Conservation (phyloP, 257 asterid species). For the Penstemon barbatus region DNA sequence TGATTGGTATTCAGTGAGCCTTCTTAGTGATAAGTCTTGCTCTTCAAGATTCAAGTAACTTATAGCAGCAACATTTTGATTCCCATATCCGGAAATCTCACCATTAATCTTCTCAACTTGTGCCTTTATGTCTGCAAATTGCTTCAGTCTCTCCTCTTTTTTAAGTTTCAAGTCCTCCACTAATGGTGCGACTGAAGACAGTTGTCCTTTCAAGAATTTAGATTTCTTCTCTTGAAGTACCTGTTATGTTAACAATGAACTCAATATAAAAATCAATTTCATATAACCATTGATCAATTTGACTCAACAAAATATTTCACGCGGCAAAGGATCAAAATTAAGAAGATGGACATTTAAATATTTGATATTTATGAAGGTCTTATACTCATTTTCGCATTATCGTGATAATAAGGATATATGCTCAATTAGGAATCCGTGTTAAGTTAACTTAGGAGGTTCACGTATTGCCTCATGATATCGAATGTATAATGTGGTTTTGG, state of each 20-base stretch:
- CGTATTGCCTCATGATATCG: too few species aligned
- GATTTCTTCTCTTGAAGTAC: constrained; percentile 53
- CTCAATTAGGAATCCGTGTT: too few species aligned
- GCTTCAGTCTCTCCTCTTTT: constrained; percentile 79
- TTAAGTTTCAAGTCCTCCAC: constrained; percentile 71
- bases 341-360: too few species aligned
- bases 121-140: constrained; percentile 66
- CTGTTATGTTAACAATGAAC: constrained; percentile 38
- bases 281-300: background rate
- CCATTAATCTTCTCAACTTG: constrained; percentile 78
- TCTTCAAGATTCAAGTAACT: constrained; percentile 54
- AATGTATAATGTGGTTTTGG: too few species aligned
- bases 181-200: constrained; percentile 67
- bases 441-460: too few species aligned
- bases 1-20: constrained; percentile 75
- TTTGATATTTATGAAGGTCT: too few species aligned
- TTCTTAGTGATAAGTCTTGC: constrained; percentile 78
- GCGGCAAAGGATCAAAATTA: too few species aligned
- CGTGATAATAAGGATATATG: too few species aligned
- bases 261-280: background rate
- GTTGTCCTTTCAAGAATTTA: constrained; percentile 69
- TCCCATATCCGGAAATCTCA: constrained; percentile 78
- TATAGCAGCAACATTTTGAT: constrained; percentile 35
- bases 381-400: too few species aligned
- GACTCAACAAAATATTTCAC: too few species aligned